Base-by-base conservation (phyloP, 116 monocot species). In the Thalassia testudinum region DNA sequence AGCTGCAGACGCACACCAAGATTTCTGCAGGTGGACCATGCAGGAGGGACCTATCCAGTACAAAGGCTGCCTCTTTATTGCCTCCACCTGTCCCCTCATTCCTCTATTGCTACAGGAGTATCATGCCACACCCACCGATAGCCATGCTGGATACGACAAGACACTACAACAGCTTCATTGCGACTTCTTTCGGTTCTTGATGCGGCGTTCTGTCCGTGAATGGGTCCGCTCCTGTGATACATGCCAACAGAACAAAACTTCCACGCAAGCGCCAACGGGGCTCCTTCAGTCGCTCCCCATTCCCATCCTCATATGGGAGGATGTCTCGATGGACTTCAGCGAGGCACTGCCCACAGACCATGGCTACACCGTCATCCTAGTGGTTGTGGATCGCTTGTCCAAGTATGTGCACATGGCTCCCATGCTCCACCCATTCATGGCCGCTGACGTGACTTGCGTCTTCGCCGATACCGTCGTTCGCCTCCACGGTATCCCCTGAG, bases 281-380 rank as follows among this genome's bases (percentile, higher is more conserved):
- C 24, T 51, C 20, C 50, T 51, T 10, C 24, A 51, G n/a, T 16
- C 50, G 5, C 16, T 51, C 10, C 23, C 20, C 6, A 51, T 51
- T 2, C 50, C 50, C 5, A 21, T 23, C 24, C 50, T 23, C 5
- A 51, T 23, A 3, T 51, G 50, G 50, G n/a, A 5, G 11, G 20
- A 51, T 4, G 24, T 51, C 20, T 21, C 50, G 1, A 51, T 51
- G 50, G 50, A 51, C 16, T 51, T 51, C 50, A 51, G 21, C 16
- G 50, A 51, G 4, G 12, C 24, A 12, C 50, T 23, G 11, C 4
- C 5, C 1, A 12, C 50, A 21, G 5, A 26, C 1, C 7, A 7
- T 7, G n/a, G 11, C 1, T 12, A 13, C 5, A 25, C 50, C 1
- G 24, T 51, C 21, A 3, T 12, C 10, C 22, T 51, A 24, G 50